These are phyloP conservation scores for Ceratobasidium sp. DNA, from an alignment of 1,284 basidiomycete species.

Conservation along the genomic window DNA sequence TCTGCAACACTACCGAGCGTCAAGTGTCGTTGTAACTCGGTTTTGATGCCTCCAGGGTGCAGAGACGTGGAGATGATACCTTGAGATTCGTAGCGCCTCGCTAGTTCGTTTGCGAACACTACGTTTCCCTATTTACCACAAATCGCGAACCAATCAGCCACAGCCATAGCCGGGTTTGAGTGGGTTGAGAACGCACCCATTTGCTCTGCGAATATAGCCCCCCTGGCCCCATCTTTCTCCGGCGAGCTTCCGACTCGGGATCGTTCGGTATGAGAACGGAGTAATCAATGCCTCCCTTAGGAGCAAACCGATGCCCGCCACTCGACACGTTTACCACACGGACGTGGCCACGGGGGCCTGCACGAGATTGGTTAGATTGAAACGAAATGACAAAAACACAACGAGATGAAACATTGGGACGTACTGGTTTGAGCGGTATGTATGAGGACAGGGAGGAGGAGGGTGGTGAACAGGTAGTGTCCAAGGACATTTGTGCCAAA, in stretches of 20 bases:
- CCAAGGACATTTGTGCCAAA: slow-evolving; percentile 70
- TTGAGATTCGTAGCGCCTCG: slow-evolving; percentile 55
- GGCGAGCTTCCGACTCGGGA: not conserved
- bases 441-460: slow-evolving; percentile 63
- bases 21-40: slow-evolving; percentile 52
- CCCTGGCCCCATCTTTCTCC: slow-evolving; percentile 9
- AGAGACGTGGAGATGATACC: slow-evolving; percentile 56
- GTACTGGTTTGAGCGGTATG: slow-evolving; percentile 26
- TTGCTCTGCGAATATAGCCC: slow-evolving; percentile 43
- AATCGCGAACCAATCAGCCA: not conserved
- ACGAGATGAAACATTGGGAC: not conserved
- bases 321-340: slow-evolving; percentile 22
- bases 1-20: not conserved
- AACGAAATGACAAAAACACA: too few species aligned
- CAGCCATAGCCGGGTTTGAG: not conserved
- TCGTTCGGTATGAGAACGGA: slow-evolving; percentile 19
- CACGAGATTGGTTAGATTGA: not conserved
- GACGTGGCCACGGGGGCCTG: slow-evolving; percentile 7
- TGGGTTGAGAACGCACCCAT: not conserved
- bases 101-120: slow-evolving; percentile 55
- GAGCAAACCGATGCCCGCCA: not conserved
- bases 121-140: slow-evolving; percentile 52
- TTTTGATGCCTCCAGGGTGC: slow-evolving; percentile 52
- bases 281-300: slow-evolving; percentile 20
- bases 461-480: slow-evolving; percentile 63